Conservation (phyloP, 2,329 filamentous ascomycete species). For the Venturiaceae sp. region DNA sequence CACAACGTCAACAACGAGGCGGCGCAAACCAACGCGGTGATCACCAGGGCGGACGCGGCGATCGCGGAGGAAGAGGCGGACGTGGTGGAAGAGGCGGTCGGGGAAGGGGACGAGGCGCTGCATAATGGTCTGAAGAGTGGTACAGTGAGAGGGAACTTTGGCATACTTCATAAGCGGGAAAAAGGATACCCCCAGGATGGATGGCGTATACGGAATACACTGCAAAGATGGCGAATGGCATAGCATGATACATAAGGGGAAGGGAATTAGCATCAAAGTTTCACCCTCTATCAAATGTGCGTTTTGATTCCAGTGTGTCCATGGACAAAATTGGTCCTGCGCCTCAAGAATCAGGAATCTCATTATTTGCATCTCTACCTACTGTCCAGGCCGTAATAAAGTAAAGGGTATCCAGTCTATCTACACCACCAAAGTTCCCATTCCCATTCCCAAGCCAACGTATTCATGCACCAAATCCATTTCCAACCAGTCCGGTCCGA, state of each 20-base stretch:
- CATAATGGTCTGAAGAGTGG: not conserved
- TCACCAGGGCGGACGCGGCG: conserved; percentile 36
- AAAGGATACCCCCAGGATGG: not conserved
- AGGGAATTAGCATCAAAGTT: not conserved
- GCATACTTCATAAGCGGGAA: not conserved
- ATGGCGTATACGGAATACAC: not conserved
- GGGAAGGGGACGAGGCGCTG: conserved; percentile 33
- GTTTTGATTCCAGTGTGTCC: too few relatives aligned
- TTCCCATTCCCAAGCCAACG: not conserved
- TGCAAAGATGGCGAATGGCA: not conserved
- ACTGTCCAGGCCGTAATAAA: not conserved
- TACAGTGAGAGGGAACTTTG: not conserved
- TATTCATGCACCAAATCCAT: not conserved
- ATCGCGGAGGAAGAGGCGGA: conserved; percentile 48
- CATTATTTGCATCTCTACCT: too few relatives aligned
- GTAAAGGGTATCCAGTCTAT: not conserved
- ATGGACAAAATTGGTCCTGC: too few relatives aligned
- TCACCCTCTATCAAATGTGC: not conserved
- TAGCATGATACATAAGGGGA: not conserved
- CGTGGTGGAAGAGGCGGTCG: conserved; percentile 42
- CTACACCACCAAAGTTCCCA: not conserved
- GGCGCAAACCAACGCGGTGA: conserved; percentile 46
- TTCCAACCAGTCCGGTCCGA: not conserved
- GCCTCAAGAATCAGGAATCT: too few relatives aligned
- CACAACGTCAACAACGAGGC: conserved; percentile 51